Evolutionary conservation across 148 eudicot species (phyloP).

Genomic region (Fagopyrum tataricum): DNA sequence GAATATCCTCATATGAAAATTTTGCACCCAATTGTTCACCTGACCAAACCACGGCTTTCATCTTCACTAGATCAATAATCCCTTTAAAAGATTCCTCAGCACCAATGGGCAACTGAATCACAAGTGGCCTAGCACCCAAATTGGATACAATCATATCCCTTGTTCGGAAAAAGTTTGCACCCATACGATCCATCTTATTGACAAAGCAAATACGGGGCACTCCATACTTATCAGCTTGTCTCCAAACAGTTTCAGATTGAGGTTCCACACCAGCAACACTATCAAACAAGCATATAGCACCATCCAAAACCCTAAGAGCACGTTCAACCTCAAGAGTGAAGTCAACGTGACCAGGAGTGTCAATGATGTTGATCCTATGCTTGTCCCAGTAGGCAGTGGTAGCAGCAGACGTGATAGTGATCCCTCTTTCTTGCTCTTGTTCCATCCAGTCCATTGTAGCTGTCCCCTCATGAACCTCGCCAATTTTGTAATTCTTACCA

Average conservation of each 20-base stretch:
- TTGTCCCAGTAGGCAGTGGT: conserved; percentile 96
- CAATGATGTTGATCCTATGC: conserved; percentile 92
- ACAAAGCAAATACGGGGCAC: conserved; percentile 98
- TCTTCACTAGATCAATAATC: conserved; percentile 79
- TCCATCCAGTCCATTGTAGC: conserved; percentile 99
- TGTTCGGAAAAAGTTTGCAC: conserved; percentile 92
- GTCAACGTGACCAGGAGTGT: conserved; percentile 99
- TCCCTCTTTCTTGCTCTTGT: conserved; percentile 99
- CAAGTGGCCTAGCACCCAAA: conserved; percentile 92
- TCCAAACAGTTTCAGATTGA: conserved; percentile 98
- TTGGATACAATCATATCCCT: conserved; percentile 94
- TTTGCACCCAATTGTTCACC: conserved; percentile 96
- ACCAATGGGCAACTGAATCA: conserved; percentile 85
- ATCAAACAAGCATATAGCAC: conserved; percentile 93
- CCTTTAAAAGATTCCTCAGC: conserved; percentile 80
- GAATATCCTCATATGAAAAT: conserved; percentile 66
- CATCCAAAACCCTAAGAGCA: conserved; percentile 97
- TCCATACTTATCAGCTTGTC: conserved; percentile 97
- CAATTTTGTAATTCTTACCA: conserved; percentile 94
- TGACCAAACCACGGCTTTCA: conserved; percentile 87
- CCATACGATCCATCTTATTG: conserved; percentile 97
- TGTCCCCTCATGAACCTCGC: conserved; percentile 97
- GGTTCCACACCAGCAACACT: conserved; percentile 99
- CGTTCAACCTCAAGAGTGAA: conserved; percentile 99
- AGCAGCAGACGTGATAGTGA: conserved; percentile 98